phyloP scores from a whole-genome alignment of 345 rosid species.

The Rhodomyrtus tomentosa region DNA sequence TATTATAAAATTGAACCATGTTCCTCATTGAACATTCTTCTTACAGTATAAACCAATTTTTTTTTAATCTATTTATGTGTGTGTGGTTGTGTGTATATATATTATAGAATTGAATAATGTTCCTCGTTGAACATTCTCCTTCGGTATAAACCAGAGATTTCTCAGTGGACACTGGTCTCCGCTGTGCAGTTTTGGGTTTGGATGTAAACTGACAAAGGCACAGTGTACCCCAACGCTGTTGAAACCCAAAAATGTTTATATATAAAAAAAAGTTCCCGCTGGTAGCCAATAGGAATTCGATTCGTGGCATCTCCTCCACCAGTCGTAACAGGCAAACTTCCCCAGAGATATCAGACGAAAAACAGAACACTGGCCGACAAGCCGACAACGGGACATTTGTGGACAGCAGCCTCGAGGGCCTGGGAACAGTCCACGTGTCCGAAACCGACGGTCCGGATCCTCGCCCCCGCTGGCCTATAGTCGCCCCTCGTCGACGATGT shows the following conservation, averaged over 20 bases:
- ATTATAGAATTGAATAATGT: not conserved
- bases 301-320: constrained; percentile 34
- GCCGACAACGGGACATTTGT: constrained; percentile 42
- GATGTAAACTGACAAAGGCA: not conserved
- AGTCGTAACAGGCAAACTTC: constrained; percentile 14
- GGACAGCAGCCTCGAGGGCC: constrained; percentile 23
- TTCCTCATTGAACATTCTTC: too few species aligned
- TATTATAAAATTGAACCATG: too few species aligned
- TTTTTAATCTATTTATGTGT: too few species aligned
- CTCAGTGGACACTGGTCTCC: not conserved
- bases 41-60: too few species aligned
- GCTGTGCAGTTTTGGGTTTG: not conserved
- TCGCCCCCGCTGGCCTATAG: not conserved
- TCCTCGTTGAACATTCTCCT: not conserved
- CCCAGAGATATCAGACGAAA: not conserved
- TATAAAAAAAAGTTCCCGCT: not conserved
- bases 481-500: not conserved
- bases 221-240: not conserved
- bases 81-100: too few species aligned
- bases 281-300: constrained; percentile 4
- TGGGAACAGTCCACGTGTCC: constrained; percentile 35
- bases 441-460: constrained; percentile 12
- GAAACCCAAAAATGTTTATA: too few species aligned
- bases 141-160: not conserved
- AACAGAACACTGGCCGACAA: constrained; percentile 63